These are phyloP conservation scores for Centella asiatica DNA, from an alignment of 129 eudicot species.

Conservation along the genomic window DNA sequence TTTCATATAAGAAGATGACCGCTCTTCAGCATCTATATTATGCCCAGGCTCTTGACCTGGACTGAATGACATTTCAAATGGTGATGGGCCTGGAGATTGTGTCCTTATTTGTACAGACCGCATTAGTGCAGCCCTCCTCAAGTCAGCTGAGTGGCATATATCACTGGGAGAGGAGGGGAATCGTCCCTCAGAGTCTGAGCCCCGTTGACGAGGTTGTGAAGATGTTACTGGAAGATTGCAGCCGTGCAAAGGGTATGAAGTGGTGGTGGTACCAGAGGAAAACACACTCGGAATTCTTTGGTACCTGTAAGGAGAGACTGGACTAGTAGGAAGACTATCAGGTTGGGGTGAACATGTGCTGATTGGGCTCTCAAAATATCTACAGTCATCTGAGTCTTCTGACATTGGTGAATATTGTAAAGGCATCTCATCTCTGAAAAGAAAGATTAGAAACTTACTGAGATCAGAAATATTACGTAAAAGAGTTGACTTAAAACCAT, in stretches of 20 bases:
- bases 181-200: conserved; percentile 73
- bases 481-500: no score
- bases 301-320: conserved; percentile 81
- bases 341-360: conserved; percentile 55
- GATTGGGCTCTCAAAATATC: conserved; percentile 46
- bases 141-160: conserved; percentile 93
- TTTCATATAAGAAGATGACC: conserved; percentile 41
- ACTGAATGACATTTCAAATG: conserved; percentile 33
- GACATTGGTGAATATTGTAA: conserved; percentile 89
- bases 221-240: conserved; percentile 30
- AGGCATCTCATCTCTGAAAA: conserved; percentile 72
- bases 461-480: no score
- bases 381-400: conserved; percentile 78
- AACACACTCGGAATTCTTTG: conserved; percentile 47
- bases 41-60: conserved; percentile 43
- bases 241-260: conserved; percentile 32
- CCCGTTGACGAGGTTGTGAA: conserved; percentile 66
- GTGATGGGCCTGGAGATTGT: conserved; percentile 47
- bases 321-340: conserved; percentile 82
- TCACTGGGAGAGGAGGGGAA: conserved; percentile 96
- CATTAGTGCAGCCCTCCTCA: conserved; percentile 79
- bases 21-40: conserved; percentile 37
- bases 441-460: neutral
- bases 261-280: conserved; percentile 37
- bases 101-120: conserved; percentile 91